These are phyloP conservation scores for Stephania yunnanensis DNA, from an alignment of 164 flowering plant genomes.

Conservation along the genomic window DNA sequence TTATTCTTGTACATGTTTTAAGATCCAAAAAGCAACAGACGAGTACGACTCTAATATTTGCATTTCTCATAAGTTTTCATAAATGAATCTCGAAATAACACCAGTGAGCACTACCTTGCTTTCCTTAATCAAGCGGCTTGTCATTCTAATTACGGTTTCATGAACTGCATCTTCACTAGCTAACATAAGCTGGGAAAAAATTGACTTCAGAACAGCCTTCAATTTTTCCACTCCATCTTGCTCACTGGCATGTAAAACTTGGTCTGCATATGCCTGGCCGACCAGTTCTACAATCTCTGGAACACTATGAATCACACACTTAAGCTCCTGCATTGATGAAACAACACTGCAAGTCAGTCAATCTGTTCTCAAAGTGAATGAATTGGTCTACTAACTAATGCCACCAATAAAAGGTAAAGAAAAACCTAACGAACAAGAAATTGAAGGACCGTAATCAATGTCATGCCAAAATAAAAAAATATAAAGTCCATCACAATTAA, in stretches of 20 bases:
- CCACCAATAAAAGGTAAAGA: neutral
- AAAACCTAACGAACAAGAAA: too few relatives aligned
- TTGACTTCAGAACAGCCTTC: slow-evolving; percentile 43
- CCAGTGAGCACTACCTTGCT: slow-evolving; percentile 36
- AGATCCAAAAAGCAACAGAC: neutral
- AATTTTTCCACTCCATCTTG: slow-evolving; percentile 43
- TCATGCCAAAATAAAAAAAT: too few relatives aligned
- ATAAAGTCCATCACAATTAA: too few relatives aligned
- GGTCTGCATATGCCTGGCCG: slow-evolving; percentile 37
- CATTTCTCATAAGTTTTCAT: neutral
- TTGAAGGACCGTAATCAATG: too few relatives aligned
- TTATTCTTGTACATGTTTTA: neutral
- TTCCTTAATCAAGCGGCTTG: slow-evolving; percentile 47
- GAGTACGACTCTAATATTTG: neutral
- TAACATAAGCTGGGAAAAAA: slow-evolving; percentile 74
- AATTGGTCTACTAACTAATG: neutral
- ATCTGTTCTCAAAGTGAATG: neutral
- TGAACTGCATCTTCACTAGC: slow-evolving; percentile 45
- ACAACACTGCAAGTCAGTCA: slow-evolving; percentile 7
- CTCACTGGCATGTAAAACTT: slow-evolving; percentile 31
- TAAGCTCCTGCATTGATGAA: slow-evolving; percentile 55
- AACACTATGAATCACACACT: slow-evolving; percentile 49
- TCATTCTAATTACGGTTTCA: slow-evolving; percentile 40
- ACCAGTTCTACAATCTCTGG: slow-evolving; percentile 82
- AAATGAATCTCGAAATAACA: neutral